Percentiles rank a stretch among this genome's conserved stretches.
phyloP scores from a whole-genome alignment of 1,284 basidiomycete genomes.

The Sanguinoderma infundibulare region DNA sequence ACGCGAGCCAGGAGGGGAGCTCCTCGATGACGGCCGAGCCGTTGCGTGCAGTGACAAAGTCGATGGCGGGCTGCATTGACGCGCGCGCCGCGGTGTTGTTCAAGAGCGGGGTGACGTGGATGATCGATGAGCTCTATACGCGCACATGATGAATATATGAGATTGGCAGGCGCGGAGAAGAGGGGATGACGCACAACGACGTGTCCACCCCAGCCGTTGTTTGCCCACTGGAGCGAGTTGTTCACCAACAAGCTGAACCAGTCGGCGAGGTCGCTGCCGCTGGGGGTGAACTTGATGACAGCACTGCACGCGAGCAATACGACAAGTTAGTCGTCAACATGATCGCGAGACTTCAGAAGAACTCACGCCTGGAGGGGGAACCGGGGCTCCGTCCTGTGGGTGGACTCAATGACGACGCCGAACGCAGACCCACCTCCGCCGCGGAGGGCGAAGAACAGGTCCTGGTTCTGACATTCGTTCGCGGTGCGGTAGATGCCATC shows the following conservation, averaged over 20 bases:
- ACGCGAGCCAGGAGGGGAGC: constrained; percentile 36
- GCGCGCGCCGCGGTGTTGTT: constrained; percentile 7
- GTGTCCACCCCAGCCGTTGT: constrained; percentile 59
- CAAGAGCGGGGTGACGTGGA: constrained; percentile 21
- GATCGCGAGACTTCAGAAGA: neutral
- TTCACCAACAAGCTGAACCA: constrained; percentile 39
- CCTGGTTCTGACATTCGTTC: constrained; percentile 40
- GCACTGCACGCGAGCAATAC: constrained; percentile 16
- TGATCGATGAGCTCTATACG: constrained; percentile 15
- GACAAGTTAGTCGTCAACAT: neutral
- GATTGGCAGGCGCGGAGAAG: too few species aligned
- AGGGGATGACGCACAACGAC: constrained; percentile 34
- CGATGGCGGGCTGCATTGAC: constrained; percentile 36
- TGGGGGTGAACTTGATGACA: constrained; percentile 22
- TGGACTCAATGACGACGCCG: constrained; percentile 36
- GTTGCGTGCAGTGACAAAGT: constrained; percentile 36
- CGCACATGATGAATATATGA: neutral
- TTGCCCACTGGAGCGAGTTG: constrained; percentile 44
- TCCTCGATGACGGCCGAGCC: constrained; percentile 39
- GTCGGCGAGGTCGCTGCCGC: constrained; percentile 18
- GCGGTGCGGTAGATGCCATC: constrained; percentile 36
- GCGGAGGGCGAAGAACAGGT: constrained; percentile 40
- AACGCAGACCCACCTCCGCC: constrained; percentile 36
- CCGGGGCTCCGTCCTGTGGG: constrained; percentile 31
- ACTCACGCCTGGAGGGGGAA: constrained; percentile 35